phyloP scores from a whole-genome alignment of 305 asterid species.

The Lippia alba region DNA sequence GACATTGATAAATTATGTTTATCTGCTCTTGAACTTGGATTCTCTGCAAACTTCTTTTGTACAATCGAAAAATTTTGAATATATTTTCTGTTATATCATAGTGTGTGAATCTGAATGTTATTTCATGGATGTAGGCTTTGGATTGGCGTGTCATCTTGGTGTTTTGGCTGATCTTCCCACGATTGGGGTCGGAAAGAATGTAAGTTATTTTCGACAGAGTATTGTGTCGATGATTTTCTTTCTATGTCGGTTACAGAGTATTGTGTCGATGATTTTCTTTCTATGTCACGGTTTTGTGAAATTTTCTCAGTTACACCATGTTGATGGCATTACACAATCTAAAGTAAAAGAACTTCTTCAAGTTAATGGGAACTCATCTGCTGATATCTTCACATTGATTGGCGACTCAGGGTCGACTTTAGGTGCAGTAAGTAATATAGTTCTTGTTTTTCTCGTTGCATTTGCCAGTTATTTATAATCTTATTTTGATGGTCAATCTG shows the following conservation, averaged over 20 bases:
- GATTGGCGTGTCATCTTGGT: slow-evolving; percentile 93
- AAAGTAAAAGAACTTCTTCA: slow-evolving; percentile 59
- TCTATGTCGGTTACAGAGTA: slow-evolving; percentile 6
- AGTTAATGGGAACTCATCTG: slow-evolving; percentile 48
- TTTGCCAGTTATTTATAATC: slow-evolving; percentile 13
- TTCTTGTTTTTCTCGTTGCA: neutral
- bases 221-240: neutral
- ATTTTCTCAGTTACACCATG: slow-evolving; percentile 71
- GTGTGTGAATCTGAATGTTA: neutral
- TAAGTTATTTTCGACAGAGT: slow-evolving; percentile 37
- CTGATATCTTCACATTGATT: slow-evolving; percentile 49
- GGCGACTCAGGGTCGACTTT: slow-evolving; percentile 79
- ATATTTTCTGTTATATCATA: neutral
- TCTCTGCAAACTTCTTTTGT: slow-evolving; percentile 3
- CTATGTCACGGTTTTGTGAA: slow-evolving; percentile 10
- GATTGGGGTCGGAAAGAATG: slow-evolving; percentile 88
- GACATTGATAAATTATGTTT: slow-evolving; percentile 2
- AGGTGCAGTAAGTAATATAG: slow-evolving; percentile 64
- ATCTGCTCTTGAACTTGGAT: slow-evolving; percentile 20
- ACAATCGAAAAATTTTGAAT: neutral
- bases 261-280: slow-evolving; percentile 9
- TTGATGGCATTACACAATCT: slow-evolving; percentile 80
- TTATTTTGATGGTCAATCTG: neutral
- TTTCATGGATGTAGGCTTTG: slow-evolving; percentile 60
- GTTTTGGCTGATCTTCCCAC: slow-evolving; percentile 84